A percentile compares a stretch with the other conserved stretches of the same genome.
Conservation (phyloP, 352 stramenopile species). For the Globisporangium cylindrosporum region DNA sequence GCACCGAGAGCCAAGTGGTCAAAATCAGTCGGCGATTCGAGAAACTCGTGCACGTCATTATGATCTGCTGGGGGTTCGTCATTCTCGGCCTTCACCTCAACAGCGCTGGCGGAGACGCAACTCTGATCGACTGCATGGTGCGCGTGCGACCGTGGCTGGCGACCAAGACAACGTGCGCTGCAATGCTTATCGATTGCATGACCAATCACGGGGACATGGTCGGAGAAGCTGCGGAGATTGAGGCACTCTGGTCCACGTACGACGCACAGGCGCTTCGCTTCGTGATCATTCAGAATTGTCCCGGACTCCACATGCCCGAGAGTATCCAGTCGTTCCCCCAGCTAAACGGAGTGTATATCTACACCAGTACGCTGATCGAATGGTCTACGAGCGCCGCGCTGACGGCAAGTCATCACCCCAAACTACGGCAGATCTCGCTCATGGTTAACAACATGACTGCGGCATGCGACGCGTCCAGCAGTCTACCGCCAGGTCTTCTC, state of each 20-base stretch:
- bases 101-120: not conserved
- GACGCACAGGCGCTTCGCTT: not conserved
- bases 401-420: not conserved
- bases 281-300: not conserved
- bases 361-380: not conserved
- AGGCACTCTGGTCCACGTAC: not conserved
- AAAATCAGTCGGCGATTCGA: not conserved
- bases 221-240: not conserved
- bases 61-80: not conserved
- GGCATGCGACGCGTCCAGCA: constrained; percentile 2
- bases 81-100: not conserved
- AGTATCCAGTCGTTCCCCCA: constrained; percentile 3
- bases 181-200: not conserved
- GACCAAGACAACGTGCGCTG: not conserved
- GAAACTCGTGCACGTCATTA: not conserved
- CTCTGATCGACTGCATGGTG: not conserved
- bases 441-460: not conserved
- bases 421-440: constrained; percentile 3
- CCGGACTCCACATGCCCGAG: not conserved
- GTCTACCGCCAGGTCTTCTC: constrained; percentile 3
- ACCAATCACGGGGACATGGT: not conserved
- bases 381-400: constrained; percentile 7
- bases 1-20: not conserved
- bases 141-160: not conserved
- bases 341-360: not conserved